These are phyloP conservation scores for Mortierella sp. DNA, from an alignment of 371 early-diverging fungal genomes.

Conservation along the genomic window DNA sequence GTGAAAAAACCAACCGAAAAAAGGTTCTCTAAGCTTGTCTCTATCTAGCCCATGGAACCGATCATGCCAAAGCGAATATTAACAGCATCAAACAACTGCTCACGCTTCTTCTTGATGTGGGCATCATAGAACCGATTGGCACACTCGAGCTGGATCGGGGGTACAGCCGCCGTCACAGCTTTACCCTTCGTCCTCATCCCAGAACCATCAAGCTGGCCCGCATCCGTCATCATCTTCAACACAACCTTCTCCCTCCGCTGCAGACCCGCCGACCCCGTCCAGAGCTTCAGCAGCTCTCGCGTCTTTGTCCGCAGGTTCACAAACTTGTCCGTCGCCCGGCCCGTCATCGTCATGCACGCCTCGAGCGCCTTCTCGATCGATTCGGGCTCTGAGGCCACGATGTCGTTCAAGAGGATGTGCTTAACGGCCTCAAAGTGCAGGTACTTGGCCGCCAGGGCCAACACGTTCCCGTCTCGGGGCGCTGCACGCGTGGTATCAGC, in stretches of 20 bases:
- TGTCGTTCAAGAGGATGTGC: slow-evolving; percentile 23
- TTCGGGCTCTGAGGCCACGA: slow-evolving; percentile 36
- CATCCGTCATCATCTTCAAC: slow-evolving; percentile 35
- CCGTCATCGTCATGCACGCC: slow-evolving; percentile 57
- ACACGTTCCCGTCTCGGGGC: slow-evolving; percentile 43
- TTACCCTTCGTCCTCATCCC: slow-evolving; percentile 28
- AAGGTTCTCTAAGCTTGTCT: not conserved
- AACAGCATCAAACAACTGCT: slow-evolving; percentile 8
- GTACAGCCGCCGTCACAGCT: not conserved
- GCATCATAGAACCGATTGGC: slow-evolving; percentile 38
- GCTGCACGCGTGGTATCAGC: slow-evolving; percentile 40
- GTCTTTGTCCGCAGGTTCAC: slow-evolving; percentile 47
- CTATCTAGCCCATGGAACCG: slow-evolving; percentile 9
- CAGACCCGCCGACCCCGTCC: slow-evolving; percentile 39
- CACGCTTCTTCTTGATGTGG: slow-evolving; percentile 35
- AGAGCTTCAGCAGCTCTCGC: slow-evolving; percentile 45
- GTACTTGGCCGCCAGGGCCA: slow-evolving; percentile 48
- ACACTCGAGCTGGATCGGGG: slow-evolving; percentile 25
- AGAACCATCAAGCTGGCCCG: slow-evolving; percentile 32
- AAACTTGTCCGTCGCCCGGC: slow-evolving; percentile 47
- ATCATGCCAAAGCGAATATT: not conserved
- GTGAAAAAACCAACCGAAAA: not conserved
- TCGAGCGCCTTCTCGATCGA: slow-evolving; percentile 52
- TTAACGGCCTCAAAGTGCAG: slow-evolving; percentile 49
- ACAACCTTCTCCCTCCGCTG: slow-evolving; percentile 37